These are phyloP conservation scores for Nakazawaea pomicola DNA, from an alignment of 805 yeast genomes.

Conservation along the genomic window DNA sequence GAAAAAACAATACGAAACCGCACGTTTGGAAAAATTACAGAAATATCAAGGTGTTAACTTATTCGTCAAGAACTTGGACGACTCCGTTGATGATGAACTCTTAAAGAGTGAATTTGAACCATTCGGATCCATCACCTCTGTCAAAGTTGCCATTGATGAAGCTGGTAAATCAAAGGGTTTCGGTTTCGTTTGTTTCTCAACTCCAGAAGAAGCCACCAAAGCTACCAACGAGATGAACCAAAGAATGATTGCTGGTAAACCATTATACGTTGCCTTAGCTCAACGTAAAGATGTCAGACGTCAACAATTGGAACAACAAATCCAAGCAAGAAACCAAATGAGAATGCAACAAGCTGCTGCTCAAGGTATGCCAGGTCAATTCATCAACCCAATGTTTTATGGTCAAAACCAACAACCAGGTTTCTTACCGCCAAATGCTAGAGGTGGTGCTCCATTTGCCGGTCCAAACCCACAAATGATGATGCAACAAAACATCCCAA, in stretches of 20 bases:
- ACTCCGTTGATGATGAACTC: slow-evolving; percentile 84
- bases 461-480: slow-evolving; percentile 74
- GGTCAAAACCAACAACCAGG: slow-evolving; percentile 70
- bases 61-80: slow-evolving; percentile 95
- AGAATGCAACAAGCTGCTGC: slow-evolving; percentile 97
- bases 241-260: slow-evolving; percentile 91
- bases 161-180: slow-evolving; percentile 95
- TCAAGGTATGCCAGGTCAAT: slow-evolving; percentile 81
- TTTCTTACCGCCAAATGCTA: slow-evolving; percentile 69
- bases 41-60: slow-evolving; percentile 98
- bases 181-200: slow-evolving; percentile 96
- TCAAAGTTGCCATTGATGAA: slow-evolving; percentile 94
- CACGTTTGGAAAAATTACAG: slow-evolving; percentile 83
- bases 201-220: slow-evolving; percentile 98
- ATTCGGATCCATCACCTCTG: slow-evolving; percentile 92
- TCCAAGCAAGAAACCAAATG: slow-evolving; percentile 96
- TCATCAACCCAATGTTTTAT: slow-evolving; percentile 82
- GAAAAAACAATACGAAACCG: slow-evolving; percentile 89
- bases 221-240: slow-evolving; percentile 99
- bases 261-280: slow-evolving; percentile 96
- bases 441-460: slow-evolving; percentile 73
- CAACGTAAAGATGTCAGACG: slow-evolving; percentile 98
- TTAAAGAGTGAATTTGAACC: slow-evolving; percentile 89
- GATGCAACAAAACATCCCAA: slow-evolving; percentile 59
- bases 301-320: slow-evolving; percentile 94